phyloP scores from a whole-genome alignment of 768 basidiomycete genomes.

The Panus rudis region DNA sequence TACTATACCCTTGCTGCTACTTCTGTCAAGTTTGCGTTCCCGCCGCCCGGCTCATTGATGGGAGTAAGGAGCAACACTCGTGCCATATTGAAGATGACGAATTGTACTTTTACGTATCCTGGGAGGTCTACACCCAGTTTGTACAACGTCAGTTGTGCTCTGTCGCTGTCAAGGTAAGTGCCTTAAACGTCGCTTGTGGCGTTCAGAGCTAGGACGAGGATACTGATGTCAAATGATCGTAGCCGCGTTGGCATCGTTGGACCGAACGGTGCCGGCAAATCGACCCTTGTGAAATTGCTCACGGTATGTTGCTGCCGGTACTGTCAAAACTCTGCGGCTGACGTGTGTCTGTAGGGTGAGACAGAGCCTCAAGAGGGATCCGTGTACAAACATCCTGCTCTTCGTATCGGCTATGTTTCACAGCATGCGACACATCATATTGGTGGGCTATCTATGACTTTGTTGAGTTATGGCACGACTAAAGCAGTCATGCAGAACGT shows the following conservation, averaged over 20 bases:
- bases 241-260: constrained; percentile 91
- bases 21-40: constrained; percentile 92
- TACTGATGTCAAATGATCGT: constrained; percentile 16
- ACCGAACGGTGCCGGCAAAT: constrained; percentile 95
- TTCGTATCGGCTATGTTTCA: constrained; percentile 94
- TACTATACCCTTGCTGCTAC: constrained; percentile 96
- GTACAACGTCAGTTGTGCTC: constrained; percentile 81
- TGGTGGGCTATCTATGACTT: constrained; percentile 34
- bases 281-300: constrained; percentile 89
- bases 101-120: constrained; percentile 93
- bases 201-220: neutral
- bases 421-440: constrained; percentile 98
- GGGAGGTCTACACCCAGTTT: constrained; percentile 75
- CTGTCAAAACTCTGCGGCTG: neutral
- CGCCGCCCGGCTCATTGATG: constrained; percentile 92
- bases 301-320: constrained; percentile 46
- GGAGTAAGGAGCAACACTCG: constrained; percentile 94
- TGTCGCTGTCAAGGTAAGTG: constrained; percentile 81
- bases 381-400: constrained; percentile 89
- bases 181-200: constrained; percentile 11
- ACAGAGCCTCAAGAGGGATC: constrained; percentile 84
- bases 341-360: constrained; percentile 60
- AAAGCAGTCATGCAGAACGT: constrained; percentile 46
- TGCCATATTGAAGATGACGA: constrained; percentile 86
- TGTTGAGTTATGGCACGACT: constrained; percentile 8